phyloP scores from a whole-genome alignment of 495 filamentous ascomycete genomes.

The Hyaloscypha hepaticicola region DNA sequence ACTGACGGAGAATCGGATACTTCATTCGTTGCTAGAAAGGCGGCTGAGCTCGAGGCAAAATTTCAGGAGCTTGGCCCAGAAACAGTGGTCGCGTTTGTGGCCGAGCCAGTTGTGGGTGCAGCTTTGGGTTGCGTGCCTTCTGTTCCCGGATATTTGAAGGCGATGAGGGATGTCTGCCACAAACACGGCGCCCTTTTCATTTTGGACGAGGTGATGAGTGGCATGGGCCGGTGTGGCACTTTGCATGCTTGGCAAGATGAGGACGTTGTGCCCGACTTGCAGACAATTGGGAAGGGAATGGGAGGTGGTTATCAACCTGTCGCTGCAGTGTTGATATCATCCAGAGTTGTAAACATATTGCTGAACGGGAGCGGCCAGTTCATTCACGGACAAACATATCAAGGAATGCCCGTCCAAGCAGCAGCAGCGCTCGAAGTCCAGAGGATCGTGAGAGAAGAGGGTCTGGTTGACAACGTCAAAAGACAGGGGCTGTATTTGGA shows the following conservation, averaged over 20 bases:
- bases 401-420: slow-evolving; percentile 58
- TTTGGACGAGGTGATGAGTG: slow-evolving; percentile 79
- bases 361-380: slow-evolving; percentile 55
- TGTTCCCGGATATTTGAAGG: slow-evolving; percentile 62
- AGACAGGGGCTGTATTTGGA: slow-evolving; percentile 51
- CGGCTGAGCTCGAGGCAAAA: slow-evolving; percentile 68
- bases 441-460: slow-evolving; percentile 53
- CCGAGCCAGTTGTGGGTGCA: slow-evolving; percentile 65
- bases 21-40: slow-evolving; percentile 50
- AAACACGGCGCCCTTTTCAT: slow-evolving; percentile 67
- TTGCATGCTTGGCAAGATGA: slow-evolving; percentile 70
- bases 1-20: slow-evolving; percentile 43
- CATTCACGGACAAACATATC: slow-evolving; percentile 61
- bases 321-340: slow-evolving; percentile 56
- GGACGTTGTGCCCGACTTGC: slow-evolving; percentile 61
- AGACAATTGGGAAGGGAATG: slow-evolving; percentile 67
- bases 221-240: slow-evolving; percentile 68
- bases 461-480: slow-evolving; percentile 52
- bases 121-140: slow-evolving; percentile 63
- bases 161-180: slow-evolving; percentile 61
- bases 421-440: slow-evolving; percentile 62
- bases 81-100: slow-evolving; percentile 74
- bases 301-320: slow-evolving; percentile 62
- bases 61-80: slow-evolving; percentile 70
- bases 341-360: slow-evolving; percentile 53